Percentiles rank a stretch among this genome's conserved stretches.
These are phyloP conservation scores for Penicillium antarcticum DNA, from an alignment of 495 filamentous ascomycete species.

Conservation along the genomic window DNA sequence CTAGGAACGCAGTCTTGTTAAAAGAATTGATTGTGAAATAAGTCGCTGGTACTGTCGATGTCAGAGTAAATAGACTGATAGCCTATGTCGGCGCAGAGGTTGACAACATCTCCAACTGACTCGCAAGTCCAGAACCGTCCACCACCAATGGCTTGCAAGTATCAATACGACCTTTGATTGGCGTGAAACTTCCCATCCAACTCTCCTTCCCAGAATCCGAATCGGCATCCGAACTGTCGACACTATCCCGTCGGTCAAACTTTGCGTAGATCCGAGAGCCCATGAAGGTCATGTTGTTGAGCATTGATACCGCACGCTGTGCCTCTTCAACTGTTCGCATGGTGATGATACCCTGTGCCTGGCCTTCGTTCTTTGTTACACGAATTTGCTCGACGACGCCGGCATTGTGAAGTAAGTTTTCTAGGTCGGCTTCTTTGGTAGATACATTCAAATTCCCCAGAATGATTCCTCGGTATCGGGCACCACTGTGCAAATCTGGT, in stretches of 20 bases:
- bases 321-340: slow-evolving; percentile 35
- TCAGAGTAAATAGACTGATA: background rate
- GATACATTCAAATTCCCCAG: slow-evolving; percentile 27
- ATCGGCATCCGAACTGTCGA: background rate
- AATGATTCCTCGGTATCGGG: slow-evolving; percentile 17
- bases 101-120: slow-evolving; percentile 12
- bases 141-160: slow-evolving; percentile 34
- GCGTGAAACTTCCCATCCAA: background rate
- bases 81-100: slow-evolving; percentile 15
- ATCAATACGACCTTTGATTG: slow-evolving; percentile 4
- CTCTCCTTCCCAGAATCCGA: background rate
- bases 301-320: slow-evolving; percentile 24
- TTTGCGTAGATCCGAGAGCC: slow-evolving; percentile 28
- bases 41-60: background rate
- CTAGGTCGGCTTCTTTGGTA: slow-evolving; percentile 24
- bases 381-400: slow-evolving; percentile 32
- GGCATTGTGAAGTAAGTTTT: slow-evolving; percentile 16
- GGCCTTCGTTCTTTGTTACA: slow-evolving; percentile 16
- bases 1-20: no score
- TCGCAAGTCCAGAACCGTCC: slow-evolving; percentile 33
- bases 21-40: background rate
- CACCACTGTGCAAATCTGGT: background rate
- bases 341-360: slow-evolving; percentile 28
- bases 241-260: slow-evolving; percentile 13
- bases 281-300: slow-evolving; percentile 34